phyloP scores from a whole-genome alignment of 1,284 basidiomycete species.

The Xerocomus amazonicus region DNA sequence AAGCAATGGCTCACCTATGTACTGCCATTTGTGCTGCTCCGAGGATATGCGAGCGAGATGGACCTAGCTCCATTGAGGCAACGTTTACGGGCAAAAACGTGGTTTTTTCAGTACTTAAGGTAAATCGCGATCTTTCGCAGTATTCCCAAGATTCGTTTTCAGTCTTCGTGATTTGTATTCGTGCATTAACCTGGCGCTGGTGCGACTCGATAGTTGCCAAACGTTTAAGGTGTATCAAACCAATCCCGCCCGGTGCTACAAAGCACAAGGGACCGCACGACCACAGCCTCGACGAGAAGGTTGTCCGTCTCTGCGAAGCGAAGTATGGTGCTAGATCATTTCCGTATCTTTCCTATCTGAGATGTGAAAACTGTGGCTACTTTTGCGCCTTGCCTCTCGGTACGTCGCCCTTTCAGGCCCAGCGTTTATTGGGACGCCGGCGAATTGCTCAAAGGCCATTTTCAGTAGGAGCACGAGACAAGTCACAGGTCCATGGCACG shows the following conservation, averaged over 20 bases:
- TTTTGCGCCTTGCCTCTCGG: conserved; percentile 15
- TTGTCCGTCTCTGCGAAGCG: conserved; percentile 41
- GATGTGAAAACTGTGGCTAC: conserved; percentile 36
- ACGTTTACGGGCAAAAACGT: conserved; percentile 49
- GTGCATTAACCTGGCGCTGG: no score
- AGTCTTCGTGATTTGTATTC: background rate
- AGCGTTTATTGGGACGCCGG: background rate
- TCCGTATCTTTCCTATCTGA: background rate
- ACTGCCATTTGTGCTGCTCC: conserved; percentile 37
- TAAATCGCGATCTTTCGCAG: conserved; percentile 15
- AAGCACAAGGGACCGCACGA: conserved; percentile 46
- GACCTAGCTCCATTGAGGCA: conserved; percentile 54
- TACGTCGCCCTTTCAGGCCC: conserved; percentile 18
- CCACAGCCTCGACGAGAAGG: conserved; percentile 42
- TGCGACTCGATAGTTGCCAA: conserved; percentile 38
- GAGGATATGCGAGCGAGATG: conserved; percentile 57
- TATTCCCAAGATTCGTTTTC: background rate
- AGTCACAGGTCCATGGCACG: no score
- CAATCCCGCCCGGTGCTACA: conserved; percentile 41
- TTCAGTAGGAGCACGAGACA: conserved; percentile 22
- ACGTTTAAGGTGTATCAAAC: conserved; percentile 45
- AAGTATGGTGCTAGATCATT: background rate
- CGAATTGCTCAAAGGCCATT: conserved; percentile 42
- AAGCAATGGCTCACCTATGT: conserved; percentile 39
- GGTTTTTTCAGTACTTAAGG: conserved; percentile 48